Base-by-base conservation (phyloP, 2,329 filamentous ascomycete genomes). In the Exophiala calicioides region DNA sequence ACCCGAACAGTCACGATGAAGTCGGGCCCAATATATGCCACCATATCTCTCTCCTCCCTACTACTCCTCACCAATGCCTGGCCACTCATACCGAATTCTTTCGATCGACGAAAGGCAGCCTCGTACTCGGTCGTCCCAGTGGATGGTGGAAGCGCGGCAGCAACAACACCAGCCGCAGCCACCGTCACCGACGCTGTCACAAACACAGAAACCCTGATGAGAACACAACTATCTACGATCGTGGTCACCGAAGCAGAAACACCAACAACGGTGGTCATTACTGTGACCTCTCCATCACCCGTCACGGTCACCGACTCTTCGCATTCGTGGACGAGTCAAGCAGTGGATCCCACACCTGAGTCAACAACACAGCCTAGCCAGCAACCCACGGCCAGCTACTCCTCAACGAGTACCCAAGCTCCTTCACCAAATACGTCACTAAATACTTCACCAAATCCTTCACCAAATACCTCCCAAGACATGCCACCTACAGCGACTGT, bases 41-140 rank as follows among this genome's bases (percentile, higher is more conserved):
- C 40, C 5, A 24, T 47, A 8, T 52, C 47, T 4, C 21, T 53
- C 20, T 43, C 44, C 16, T 50, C 48, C 8, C 16, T 51, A 19
- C 13, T 51, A 8, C 34, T 48, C 20, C 30, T 54, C 21, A 35
- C 52, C 5, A 45, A 34, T n/a, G 48, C 52, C 21, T 43, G 38
- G 26, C 47, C 50, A 34, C 10, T 52, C 12, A 8, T 38, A 34
- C 49, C 50, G 8, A 23, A 21, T 12, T 9, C 18, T 10, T 36
- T 52, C 18, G 53, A 52, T 27, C 38, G 48, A 50, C 44, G 51
- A 44, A 21, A 43, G 35, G 47, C 55, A 16, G 55, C 56, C 32
- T 55, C 62, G 26, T 65, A 65, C 48, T 64, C 63, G 18, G 61
- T 65, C 19, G 63, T 65, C 18, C 54, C 60, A n/a, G 63, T 65